Evolutionary conservation across 1,284 basidiomycete species (phyloP).

Genomic region (Apiotrichum sp.): DNA sequence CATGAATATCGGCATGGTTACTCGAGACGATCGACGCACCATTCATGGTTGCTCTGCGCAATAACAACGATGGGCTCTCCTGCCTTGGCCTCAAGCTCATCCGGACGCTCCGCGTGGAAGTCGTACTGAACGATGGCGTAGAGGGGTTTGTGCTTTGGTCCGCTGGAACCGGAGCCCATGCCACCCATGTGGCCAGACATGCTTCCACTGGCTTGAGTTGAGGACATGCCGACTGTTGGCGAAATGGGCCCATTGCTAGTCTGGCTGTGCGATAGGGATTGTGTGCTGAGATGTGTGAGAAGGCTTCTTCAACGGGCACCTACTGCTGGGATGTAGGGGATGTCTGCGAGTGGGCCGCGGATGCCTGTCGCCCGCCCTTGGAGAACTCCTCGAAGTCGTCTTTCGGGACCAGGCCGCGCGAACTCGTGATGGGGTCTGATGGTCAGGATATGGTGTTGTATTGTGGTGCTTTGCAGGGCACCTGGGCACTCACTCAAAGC

Average conservation of each 20-base stretch:
- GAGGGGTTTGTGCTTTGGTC: conserved; percentile 30
- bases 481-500: conserved; percentile 66
- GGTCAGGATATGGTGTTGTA: not conserved
- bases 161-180: not conserved
- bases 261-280: conserved; percentile 2
- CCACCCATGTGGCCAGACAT: not conserved
- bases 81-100: conserved; percentile 90
- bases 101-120: conserved; percentile 86
- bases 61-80: conserved; percentile 83
- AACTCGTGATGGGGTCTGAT: conserved; percentile 73
- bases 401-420: conserved; percentile 84
- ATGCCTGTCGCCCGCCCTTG: conserved; percentile 53
- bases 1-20: not conserved
- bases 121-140: conserved; percentile 96
- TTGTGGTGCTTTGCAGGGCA: conserved; percentile 53
- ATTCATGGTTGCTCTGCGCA: conserved; percentile 49
- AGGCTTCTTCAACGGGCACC: not conserved
- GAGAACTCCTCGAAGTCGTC: conserved; percentile 79
- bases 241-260: not conserved
- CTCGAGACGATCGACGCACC: conserved; percentile 29
- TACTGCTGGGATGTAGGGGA: conserved; percentile 1
- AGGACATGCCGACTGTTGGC: not conserved
- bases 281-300: not conserved
- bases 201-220: not conserved
- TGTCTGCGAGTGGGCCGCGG: not conserved